Conservation (phyloP, 192 early-diverging fungal genomes). For the Cetraspora pellucida region DNA sequence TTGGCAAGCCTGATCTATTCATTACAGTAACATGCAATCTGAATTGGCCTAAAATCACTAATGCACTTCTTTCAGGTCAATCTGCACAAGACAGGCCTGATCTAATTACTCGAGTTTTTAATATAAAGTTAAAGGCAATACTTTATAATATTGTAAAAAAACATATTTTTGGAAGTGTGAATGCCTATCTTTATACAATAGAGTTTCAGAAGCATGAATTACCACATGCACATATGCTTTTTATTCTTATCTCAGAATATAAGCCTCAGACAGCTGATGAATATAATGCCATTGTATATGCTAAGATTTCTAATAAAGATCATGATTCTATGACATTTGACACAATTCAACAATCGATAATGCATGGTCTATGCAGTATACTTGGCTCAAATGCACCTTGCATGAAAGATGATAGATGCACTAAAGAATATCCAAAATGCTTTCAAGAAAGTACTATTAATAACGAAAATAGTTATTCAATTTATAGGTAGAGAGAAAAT, state of each 20-base stretch:
- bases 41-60: slow-evolving; percentile 34
- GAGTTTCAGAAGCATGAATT: slow-evolving; percentile 49
- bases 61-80: slow-evolving; percentile 27
- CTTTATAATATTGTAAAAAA: slow-evolving; percentile 31
- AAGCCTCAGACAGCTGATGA: slow-evolving; percentile 31
- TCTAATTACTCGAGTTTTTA: slow-evolving; percentile 33
- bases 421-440: slow-evolving; percentile 36
- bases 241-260: slow-evolving; percentile 32
- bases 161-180: slow-evolving; percentile 34
- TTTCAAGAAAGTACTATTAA: slow-evolving; percentile 23
- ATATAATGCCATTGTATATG: slow-evolving; percentile 36
- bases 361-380: slow-evolving; percentile 41
- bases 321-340: slow-evolving; percentile 15
- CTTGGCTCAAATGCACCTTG: slow-evolving; percentile 33
- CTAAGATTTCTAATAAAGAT: slow-evolving; percentile 37
- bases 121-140: slow-evolving; percentile 32
- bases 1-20: slow-evolving; percentile 46
- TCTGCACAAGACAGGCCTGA: slow-evolving; percentile 32
- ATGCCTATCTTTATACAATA: slow-evolving; percentile 37
- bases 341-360: too few species aligned
- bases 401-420: slow-evolving; percentile 38
- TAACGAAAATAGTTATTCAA: slow-evolving; percentile 37
- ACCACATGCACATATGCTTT: slow-evolving; percentile 45
- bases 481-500: slow-evolving; percentile 30
- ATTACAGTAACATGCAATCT: slow-evolving; percentile 43